A percentile compares a stretch with the other conserved stretches of the same genome.
phyloP scores from a whole-genome alignment of 2,329 filamentous ascomycete genomes.

The Aspergillus vadensis region DNA sequence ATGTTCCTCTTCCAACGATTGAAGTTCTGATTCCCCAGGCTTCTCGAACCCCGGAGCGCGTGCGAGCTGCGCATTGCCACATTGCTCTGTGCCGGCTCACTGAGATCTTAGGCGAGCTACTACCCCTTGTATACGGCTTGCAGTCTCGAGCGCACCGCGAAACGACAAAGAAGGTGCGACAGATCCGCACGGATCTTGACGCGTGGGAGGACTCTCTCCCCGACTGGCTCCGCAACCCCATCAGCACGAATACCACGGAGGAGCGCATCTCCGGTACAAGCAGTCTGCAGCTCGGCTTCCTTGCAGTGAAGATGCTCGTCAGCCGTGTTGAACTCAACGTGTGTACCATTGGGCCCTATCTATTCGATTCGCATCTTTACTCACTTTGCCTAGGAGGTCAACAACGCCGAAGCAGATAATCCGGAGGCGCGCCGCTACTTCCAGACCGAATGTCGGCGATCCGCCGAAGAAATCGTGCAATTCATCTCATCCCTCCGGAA shows the following conservation, averaged over 20 bases:
- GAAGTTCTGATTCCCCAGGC: constrained; percentile 42
- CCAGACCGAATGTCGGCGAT: constrained; percentile 47
- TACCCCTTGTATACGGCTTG: constrained; percentile 50
- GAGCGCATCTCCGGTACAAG: constrained; percentile 45
- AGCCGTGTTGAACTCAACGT: constrained; percentile 51
- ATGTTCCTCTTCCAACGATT: constrained; percentile 56
- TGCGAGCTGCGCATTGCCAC: constrained; percentile 53
- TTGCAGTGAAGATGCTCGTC: constrained; percentile 51
- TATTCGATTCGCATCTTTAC: background rate
- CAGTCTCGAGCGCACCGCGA: constrained; percentile 47
- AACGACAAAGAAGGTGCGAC: constrained; percentile 48
- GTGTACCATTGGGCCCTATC: constrained; percentile 20
- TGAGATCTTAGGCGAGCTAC: constrained; percentile 49
- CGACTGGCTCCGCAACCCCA: constrained; percentile 43
- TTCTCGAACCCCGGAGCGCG: constrained; percentile 43
- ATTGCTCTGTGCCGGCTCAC: constrained; percentile 55
- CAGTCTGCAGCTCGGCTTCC: constrained; percentile 48
- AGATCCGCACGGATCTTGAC: constrained; percentile 49
- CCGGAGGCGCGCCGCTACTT: constrained; percentile 54
- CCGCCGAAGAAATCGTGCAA: constrained; percentile 51
- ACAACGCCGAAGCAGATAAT: constrained; percentile 46
- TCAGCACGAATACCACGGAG: constrained; percentile 28
- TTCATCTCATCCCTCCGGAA: constrained; percentile 52
- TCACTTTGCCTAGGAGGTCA: constrained; percentile 42
- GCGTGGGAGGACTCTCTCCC: constrained; percentile 50